Percentiles rank a stretch among this genome's conserved stretches.
These are phyloP conservation scores for Lumnitzera littorea DNA, from an alignment of 345 rosid genomes.

Conservation along the genomic window DNA sequence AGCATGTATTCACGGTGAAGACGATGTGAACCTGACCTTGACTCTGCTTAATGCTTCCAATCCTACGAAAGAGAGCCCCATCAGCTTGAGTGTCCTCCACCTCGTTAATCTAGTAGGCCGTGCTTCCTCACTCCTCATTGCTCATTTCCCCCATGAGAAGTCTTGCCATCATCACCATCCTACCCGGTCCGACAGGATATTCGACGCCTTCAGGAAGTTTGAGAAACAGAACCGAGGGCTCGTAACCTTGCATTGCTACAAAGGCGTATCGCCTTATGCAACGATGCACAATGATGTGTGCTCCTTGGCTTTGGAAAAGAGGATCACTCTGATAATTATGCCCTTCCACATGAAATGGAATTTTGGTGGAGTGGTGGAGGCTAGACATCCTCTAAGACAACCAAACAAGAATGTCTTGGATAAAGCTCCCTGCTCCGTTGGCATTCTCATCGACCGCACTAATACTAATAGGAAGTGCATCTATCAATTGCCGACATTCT, in stretches of 20 bases:
- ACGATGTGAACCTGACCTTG: constrained; percentile 11
- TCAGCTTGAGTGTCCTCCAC: constrained; percentile 23
- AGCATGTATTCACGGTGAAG: constrained; percentile 32
- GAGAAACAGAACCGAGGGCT: constrained; percentile 28
- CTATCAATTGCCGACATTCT: constrained; percentile 7
- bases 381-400: constrained; percentile 11
- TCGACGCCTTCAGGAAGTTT: constrained; percentile 29
- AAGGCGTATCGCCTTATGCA: constrained; percentile 37
- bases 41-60: constrained; percentile 23
- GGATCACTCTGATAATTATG: constrained; percentile 32
- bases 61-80: constrained; percentile 18
- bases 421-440: constrained; percentile 48
- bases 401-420: constrained; percentile 39
- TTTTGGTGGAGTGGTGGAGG: constrained; percentile 27
- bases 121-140: constrained; percentile 24
- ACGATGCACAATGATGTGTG: constrained; percentile 48
- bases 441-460: constrained; percentile 34
- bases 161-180: neutral
- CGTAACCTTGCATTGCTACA: constrained; percentile 30
- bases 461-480: constrained; percentile 15
- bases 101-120: constrained; percentile 27
- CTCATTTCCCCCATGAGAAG: constrained; percentile 10
- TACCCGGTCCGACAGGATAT: constrained; percentile 16
- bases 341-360: constrained; percentile 44
- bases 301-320: constrained; percentile 44